Conservation (phyloP, 2,329 filamentous ascomycete genomes). For the Colletotrichum liriopes region DNA sequence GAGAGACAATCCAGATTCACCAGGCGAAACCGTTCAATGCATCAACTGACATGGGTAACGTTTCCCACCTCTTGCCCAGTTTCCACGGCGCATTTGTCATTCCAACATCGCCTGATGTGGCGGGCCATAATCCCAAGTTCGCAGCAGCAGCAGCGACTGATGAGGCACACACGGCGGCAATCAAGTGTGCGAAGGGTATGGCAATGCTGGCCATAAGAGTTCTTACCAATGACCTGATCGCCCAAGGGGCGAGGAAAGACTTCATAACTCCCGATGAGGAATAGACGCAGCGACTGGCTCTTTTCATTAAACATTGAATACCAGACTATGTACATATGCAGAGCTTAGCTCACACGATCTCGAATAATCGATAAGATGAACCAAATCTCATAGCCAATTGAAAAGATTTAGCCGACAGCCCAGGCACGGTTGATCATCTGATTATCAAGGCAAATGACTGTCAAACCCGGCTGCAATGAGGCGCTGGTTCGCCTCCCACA, state of each 20-base stretch:
- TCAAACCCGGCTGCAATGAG: conserved; percentile 57
- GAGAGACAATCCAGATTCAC: conserved; percentile 53
- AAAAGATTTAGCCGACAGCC: no score
- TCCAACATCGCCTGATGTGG: conserved; percentile 53
- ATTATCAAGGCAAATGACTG: conserved; percentile 53
- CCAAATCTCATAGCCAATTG: no score
- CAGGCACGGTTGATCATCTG: neutral
- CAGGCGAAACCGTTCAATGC: conserved; percentile 56
- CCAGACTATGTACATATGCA: neutral
- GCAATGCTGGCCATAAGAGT: conserved; percentile 55
- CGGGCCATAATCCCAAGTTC: conserved; percentile 59
- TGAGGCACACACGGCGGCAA: conserved; percentile 55
- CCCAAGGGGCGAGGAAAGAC: conserved; percentile 16
- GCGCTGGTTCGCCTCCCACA: conserved; percentile 60
- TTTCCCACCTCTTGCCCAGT: conserved; percentile 62
- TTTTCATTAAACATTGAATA: no score
- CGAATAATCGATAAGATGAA: neutral
- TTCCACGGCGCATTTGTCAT: conserved; percentile 66
- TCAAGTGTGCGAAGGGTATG: conserved; percentile 63
- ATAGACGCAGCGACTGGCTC: neutral
- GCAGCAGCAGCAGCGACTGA: conserved; percentile 60
- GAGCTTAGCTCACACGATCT: neutral
- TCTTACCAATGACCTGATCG: conserved; percentile 45
- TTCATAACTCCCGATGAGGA: conserved; percentile 23
- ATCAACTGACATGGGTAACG: conserved; percentile 68